These are phyloP conservation scores for Pontederia paniculata DNA, from an alignment of 176 grass and related monocot species.

Conservation along the genomic window DNA sequence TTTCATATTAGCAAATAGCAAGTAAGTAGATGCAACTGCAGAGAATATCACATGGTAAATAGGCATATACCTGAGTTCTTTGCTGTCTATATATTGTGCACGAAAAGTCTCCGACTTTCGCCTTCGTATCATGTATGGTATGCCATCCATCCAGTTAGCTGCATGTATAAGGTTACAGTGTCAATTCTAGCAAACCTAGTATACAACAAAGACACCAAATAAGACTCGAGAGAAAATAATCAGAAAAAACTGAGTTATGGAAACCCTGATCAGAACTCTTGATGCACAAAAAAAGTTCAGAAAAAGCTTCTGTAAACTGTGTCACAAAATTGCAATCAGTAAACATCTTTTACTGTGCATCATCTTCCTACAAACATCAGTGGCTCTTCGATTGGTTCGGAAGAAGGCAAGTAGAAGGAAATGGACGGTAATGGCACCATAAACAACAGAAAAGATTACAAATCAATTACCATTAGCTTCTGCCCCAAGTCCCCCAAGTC, in stretches of 20 bases:
- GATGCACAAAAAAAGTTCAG: no score
- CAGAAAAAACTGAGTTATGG: no score
- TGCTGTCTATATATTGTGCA: conserved; percentile 72
- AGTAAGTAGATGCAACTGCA: not conserved
- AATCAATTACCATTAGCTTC: conserved; percentile 43
- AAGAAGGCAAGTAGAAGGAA: no score
- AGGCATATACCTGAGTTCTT: conserved; percentile 51
- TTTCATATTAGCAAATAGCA: not conserved
- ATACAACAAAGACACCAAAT: no score
- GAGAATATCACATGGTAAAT: conserved; percentile 2
- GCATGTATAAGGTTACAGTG: conserved; percentile 17
- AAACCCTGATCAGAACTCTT: no score
- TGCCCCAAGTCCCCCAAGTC: conserved; percentile 26
- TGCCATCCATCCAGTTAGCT: conserved; percentile 34
- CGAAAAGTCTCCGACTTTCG: conserved; percentile 91
- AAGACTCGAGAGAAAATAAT: no score
- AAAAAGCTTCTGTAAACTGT: no score
- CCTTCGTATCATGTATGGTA: conserved; percentile 45
- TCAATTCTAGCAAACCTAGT: not conserved
- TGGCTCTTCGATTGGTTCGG: no score
- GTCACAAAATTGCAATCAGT: no score
- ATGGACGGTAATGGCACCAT: not conserved
- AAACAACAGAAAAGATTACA: not conserved
- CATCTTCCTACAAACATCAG: no score
- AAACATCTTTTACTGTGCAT: no score